Conservation (phyloP, 352 stramenopile genomes). For the Phytophthora rubi region DNA sequence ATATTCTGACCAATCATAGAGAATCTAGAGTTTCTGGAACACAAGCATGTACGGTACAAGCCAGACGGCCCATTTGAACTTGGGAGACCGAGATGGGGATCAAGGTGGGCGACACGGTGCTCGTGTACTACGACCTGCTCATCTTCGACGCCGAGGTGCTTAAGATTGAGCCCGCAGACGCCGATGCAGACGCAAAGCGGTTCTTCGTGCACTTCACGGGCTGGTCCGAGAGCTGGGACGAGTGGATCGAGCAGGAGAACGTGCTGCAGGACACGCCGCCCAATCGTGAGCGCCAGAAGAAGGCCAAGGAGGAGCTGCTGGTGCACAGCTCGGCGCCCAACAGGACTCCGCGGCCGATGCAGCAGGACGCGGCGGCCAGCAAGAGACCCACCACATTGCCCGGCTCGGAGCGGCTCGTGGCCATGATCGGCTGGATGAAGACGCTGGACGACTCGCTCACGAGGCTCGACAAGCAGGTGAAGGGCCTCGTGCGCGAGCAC, state of each 20-base stretch:
- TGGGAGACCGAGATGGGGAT: conserved; percentile 29
- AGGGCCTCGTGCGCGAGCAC: conserved; percentile 25
- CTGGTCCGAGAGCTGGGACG: conserved; percentile 36
- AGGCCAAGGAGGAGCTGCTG: conserved; percentile 35
- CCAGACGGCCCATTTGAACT: conserved; percentile 15
- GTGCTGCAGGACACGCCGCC: conserved; percentile 33
- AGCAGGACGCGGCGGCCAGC: conserved; percentile 15
- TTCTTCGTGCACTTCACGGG: conserved; percentile 39
- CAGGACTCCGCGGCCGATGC: conserved; percentile 6
- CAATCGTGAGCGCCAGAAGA: conserved; percentile 36
- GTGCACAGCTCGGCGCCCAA: conserved; percentile 13
- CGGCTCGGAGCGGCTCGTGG: conserved; percentile 29
- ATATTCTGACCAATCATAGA: conserved; percentile 21
- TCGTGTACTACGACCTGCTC: conserved; percentile 45
- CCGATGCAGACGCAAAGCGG: neutral
- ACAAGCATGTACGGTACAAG: neutral
- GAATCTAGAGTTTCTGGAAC: conserved; percentile 7
- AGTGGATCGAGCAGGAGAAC: conserved; percentile 33
- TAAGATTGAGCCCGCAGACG: conserved; percentile 9
- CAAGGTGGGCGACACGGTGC: conserved; percentile 32
- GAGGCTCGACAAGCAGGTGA: conserved; percentile 35
- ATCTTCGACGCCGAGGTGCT: conserved; percentile 39
- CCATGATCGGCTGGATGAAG: conserved; percentile 43
- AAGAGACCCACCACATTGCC: conserved; percentile 28
- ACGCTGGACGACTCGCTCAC: conserved; percentile 38